Percentiles rank a stretch among this genome's conserved stretches.
These are phyloP conservation scores for Stentor roeselii DNA, from an alignment of 73 alveolate species.

Conservation along the genomic window DNA sequence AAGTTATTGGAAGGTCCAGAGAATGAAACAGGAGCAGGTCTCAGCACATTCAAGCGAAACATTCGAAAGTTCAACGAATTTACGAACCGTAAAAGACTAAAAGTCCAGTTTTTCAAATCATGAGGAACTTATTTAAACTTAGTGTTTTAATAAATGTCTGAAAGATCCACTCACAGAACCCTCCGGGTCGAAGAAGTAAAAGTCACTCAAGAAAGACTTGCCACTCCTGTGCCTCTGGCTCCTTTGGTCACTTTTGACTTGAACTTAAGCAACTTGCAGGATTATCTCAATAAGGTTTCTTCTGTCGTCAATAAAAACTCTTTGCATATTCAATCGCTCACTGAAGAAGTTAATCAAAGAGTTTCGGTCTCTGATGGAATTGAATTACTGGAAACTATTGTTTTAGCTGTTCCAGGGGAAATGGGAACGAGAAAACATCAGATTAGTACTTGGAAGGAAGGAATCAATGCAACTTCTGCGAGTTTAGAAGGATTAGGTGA, in stretches of 20 bases:
- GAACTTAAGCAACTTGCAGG: conserved; percentile 7
- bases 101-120: no score
- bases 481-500: not conserved
- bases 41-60: no score
- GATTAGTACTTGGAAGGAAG: not conserved
- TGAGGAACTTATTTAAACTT: no score
- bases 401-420: not conserved
- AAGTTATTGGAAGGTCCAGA: no score
- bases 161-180: no score
- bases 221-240: no score
- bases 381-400: conserved; percentile 1
- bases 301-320: not conserved
- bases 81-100: no score
- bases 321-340: not conserved
- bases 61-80: no score
- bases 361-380: not conserved
- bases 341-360: conserved; percentile 5
- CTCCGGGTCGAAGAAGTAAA: no score
- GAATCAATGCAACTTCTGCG: not conserved
- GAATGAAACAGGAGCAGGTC: no score
- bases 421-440: not conserved
- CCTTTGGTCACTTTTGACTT: conserved; percentile 18
- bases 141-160: no score
- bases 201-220: no score
- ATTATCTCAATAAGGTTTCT: conserved; percentile 14